Evolutionary conservation across 2,329 filamentous ascomycete genomes (phyloP).

Genomic region (Onygenales sp.): DNA sequence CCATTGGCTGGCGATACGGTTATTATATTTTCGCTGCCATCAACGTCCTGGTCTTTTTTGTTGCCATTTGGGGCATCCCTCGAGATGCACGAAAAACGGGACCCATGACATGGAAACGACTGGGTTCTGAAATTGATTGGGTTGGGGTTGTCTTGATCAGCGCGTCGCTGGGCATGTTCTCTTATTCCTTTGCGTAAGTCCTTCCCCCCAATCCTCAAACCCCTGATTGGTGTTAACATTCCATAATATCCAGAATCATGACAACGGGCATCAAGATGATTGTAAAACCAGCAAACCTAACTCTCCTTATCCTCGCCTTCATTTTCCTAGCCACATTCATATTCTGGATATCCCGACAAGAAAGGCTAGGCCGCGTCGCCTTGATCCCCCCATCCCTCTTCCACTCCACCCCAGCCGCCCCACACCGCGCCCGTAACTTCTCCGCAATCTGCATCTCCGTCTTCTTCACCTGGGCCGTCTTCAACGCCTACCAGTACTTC

Average conservation of each 20-base stretch:
- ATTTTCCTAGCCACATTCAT: conserved; percentile 39
- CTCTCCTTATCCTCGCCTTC: conserved; percentile 8
- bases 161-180: conserved; percentile 3
- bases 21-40: conserved; percentile 41
- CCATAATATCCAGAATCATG: conserved; percentile 6
- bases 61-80: conserved; percentile 33
- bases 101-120: neutral
- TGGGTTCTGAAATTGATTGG: conserved; percentile 2
- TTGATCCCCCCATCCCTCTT: conserved; percentile 53
- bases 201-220: neutral
- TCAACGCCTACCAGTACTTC: conserved; percentile 21
- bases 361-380: conserved; percentile 36
- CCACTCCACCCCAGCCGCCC: conserved; percentile 43
- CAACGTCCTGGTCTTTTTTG: conserved; percentile 30
- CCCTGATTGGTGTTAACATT: neutral
- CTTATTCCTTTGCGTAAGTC: conserved; percentile 3
- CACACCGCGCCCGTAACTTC: conserved; percentile 3
- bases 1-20: conserved; percentile 43
- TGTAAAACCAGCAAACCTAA: neutral
- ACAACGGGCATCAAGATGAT: conserved; percentile 1
- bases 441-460: conserved; percentile 41
- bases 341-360: conserved; percentile 43
- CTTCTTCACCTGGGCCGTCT: conserved; percentile 33
- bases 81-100: conserved; percentile 6
- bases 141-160: neutral